Base-by-base conservation (phyloP, 108 stramenopile species). In the Cyclotella sp. region DNA sequence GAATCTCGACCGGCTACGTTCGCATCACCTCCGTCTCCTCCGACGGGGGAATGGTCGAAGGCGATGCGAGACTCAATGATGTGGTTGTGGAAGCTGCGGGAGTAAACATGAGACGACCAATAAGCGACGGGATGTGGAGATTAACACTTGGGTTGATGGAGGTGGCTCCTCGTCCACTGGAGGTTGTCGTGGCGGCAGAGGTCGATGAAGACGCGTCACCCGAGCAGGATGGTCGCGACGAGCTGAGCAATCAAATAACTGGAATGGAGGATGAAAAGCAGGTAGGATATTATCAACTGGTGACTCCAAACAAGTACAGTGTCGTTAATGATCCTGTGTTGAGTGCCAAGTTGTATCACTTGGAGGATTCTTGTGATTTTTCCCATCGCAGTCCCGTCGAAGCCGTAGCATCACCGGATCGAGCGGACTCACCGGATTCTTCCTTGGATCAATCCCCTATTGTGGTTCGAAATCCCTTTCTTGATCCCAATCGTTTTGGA, bases 121-220 rank as follows among this genome's bases (percentile, higher is more conserved):
- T 95, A 30, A 95, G 91, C 26, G 91, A 89, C 40, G 82, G 89
- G 39, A 95, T 95, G 94, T 95, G 94, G 94, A 87, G 84, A 28
- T 88, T 91, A 47, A 95, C 94, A 15, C 84, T 87, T 18, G 94
- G 90, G 10, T 75, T 95, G 75, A 88, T 95, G 78, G 90, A 90
- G 73, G 87, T 95, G 79, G 91, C 90, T 41, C 89, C 94, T 11
- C 68, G 88, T 49, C 94, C 94, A 0, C 86, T 95, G 57, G 79
- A 78, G 60, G 63, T 95, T 19, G 53, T 89, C 10, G 90, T 93
- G 6, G 90, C 94, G 3, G 34, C 45, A 67, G 68, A 61, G 59
- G 43, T 39, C 27, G 49, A 26, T 7, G 69, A 39, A 28, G 49
- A 70, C 8, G 78, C 69, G 26, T 53, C 69, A 26, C 77, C 69